Base-by-base conservation (phyloP, 139 green algal species). In the Marvania coccoides region DNA sequence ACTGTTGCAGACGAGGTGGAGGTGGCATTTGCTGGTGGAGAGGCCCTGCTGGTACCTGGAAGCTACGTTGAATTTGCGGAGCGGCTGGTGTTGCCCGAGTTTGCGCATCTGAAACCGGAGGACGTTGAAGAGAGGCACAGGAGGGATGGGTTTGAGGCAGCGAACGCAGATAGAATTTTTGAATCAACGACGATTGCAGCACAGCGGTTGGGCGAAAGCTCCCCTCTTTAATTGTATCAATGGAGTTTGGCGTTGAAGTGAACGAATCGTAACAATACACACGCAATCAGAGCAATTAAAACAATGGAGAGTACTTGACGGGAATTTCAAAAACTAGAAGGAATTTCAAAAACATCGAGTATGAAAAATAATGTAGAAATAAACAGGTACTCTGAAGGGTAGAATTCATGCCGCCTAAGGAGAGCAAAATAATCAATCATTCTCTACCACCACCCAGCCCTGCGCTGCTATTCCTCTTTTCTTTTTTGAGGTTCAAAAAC, bases 161-260 rank as follows among this genome's bases (percentile, higher is more conserved):
- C 72, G 38, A 95, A 84, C 48, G 88, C 88, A 2, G 85, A 93
- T 62, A 81, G 83, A 12, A 95, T 95, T 19, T 95, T 95, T 66
- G 76, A 85, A 24, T 84, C 68, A 66, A 95, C 88, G 2, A 77
- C 67, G 2, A 35, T 81, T 45, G 80, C 58, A 28, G 54, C 57
- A 47, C 30, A 47, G 9, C 35, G 37, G 12, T 59, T 59, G 42
- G 55, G 35, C 36, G 9, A 0, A 63, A 26, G 55, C 35, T 9
- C 15, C 36, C 10, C 35, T n/a, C 35, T 51, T 51, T 51, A 28
- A 51, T 51, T 51, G 19, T 51, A 51, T 51, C 19, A 51, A 28
- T 51, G 19, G 19, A 51, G 19, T 51, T 19, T 51, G 42, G 19
- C 19, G 19, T 51, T 51, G 19, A 28, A 51, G 19, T 51, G 42